phyloP scores from a whole-genome alignment of 179 eudicot species.

The Spergularia azorica region DNA sequence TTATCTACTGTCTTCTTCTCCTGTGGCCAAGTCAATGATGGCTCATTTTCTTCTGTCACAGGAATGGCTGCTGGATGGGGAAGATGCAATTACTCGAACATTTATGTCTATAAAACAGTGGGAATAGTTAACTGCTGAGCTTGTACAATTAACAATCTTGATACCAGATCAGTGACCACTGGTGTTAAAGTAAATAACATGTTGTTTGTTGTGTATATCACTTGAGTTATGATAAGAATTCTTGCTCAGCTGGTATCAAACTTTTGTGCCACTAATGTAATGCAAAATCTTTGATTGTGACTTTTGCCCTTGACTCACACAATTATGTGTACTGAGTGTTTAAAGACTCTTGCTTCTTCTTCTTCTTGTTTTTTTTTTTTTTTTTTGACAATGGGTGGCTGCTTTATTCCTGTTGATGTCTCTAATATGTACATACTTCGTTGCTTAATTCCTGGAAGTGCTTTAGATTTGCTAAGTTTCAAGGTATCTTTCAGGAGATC shows the following conservation, averaged over 20 bases:
- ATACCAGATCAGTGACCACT: not conserved
- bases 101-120: constrained; percentile 46
- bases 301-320: constrained; percentile 11
- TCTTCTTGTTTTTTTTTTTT: no score
- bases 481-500: constrained; percentile 53
- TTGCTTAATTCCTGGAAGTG: not conserved
- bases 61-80: constrained; percentile 49
- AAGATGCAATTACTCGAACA: constrained; percentile 43
- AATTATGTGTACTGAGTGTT: constrained; percentile 14
- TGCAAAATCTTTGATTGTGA: not conserved
- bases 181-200: not conserved
- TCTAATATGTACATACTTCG: constrained; percentile 6
- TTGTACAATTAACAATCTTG: constrained; percentile 9
- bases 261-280: not conserved
- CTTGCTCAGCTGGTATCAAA: constrained; percentile 21
- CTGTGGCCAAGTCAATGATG: constrained; percentile 45
- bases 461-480: constrained; percentile 24
- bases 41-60: constrained; percentile 43
- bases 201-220: constrained; percentile 18
- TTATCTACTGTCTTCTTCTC: constrained; percentile 11
- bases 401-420: constrained; percentile 10
- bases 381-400: not conserved
- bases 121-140: constrained; percentile 29
- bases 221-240: constrained; percentile 16
- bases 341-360: not conserved